Conservation (phyloP, 192 early-diverging fungal species). For the Coemansia sp. region DNA sequence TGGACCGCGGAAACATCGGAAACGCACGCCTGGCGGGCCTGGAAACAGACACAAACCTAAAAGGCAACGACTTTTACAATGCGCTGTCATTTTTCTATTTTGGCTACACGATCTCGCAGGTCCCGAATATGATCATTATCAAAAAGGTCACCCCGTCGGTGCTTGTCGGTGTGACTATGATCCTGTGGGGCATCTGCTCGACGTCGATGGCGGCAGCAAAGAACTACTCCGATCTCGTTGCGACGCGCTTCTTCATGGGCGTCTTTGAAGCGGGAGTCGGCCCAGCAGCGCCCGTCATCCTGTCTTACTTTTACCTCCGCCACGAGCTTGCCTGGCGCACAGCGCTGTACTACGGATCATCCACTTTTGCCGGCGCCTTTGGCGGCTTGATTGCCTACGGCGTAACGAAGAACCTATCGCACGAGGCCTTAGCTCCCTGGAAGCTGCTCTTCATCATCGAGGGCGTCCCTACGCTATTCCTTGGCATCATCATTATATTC, state of each 20-base stretch:
- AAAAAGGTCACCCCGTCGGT: slow-evolving; percentile 60
- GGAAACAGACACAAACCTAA: slow-evolving; percentile 50
- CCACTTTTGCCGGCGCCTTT: slow-evolving; percentile 73
- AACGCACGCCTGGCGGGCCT: slow-evolving; percentile 62
- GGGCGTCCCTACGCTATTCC: slow-evolving; percentile 60
- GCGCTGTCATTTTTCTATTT: slow-evolving; percentile 56
- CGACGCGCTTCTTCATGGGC: slow-evolving; percentile 57
- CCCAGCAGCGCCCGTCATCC: slow-evolving; percentile 67
- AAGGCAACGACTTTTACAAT: slow-evolving; percentile 52
- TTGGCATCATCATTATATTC: slow-evolving; percentile 58
- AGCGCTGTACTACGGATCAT: slow-evolving; percentile 65
- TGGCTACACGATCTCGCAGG: slow-evolving; percentile 71
- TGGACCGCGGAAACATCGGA: slow-evolving; percentile 74
- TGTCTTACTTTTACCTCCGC: slow-evolving; percentile 71
- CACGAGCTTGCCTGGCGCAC: slow-evolving; percentile 66
- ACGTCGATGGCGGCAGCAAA: slow-evolving; percentile 60
- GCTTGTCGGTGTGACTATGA: slow-evolving; percentile 64
- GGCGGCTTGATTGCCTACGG: slow-evolving; percentile 73
- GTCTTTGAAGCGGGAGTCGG: slow-evolving; percentile 68
- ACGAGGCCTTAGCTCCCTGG: slow-evolving; percentile 61
- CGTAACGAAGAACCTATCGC: slow-evolving; percentile 56
- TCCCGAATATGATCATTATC: slow-evolving; percentile 75
- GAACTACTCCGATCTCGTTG: slow-evolving; percentile 26
- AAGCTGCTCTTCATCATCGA: slow-evolving; percentile 75
- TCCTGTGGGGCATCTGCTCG: slow-evolving; percentile 71